Conservation (phyloP, 495 filamentous ascomycete species). For the Neurospora sublineolata region DNA sequence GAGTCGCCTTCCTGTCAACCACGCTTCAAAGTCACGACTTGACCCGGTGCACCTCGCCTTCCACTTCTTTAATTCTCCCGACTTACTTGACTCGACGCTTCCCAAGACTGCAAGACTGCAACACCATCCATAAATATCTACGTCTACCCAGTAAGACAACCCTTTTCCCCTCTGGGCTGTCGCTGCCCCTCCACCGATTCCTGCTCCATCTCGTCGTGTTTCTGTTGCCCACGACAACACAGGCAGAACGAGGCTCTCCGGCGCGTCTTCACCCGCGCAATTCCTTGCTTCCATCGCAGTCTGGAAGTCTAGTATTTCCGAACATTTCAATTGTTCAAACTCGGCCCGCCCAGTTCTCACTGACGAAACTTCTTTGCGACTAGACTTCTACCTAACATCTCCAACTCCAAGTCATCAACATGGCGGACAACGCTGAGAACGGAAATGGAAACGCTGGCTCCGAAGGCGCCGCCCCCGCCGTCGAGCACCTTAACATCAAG, state of each 20-base stretch:
- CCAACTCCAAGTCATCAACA: constrained; percentile 20
- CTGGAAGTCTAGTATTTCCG: background rate
- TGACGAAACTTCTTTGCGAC: background rate
- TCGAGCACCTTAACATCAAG: constrained; percentile 97
- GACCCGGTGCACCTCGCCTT: background rate
- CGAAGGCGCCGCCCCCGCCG: constrained; percentile 23
- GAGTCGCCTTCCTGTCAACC: background rate
- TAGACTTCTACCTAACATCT: background rate
- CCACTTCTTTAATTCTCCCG: background rate
- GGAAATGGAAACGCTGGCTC: constrained; percentile 44
- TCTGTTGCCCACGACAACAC: background rate
- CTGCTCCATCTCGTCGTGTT: background rate
- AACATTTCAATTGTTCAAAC: background rate
- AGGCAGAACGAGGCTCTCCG: background rate
- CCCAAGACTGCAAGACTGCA: background rate
- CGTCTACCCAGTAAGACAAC: background rate
- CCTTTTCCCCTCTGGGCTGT: background rate
- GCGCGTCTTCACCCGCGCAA: background rate
- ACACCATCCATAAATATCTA: background rate
- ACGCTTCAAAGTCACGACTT: background rate
- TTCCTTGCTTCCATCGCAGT: background rate
- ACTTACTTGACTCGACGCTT: background rate
- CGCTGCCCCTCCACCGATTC: background rate
- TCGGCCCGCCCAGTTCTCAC: background rate
- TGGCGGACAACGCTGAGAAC: constrained; percentile 43